Base-by-base conservation (phyloP, 495 filamentous ascomycete species). In the Penicillium coprophilum region DNA sequence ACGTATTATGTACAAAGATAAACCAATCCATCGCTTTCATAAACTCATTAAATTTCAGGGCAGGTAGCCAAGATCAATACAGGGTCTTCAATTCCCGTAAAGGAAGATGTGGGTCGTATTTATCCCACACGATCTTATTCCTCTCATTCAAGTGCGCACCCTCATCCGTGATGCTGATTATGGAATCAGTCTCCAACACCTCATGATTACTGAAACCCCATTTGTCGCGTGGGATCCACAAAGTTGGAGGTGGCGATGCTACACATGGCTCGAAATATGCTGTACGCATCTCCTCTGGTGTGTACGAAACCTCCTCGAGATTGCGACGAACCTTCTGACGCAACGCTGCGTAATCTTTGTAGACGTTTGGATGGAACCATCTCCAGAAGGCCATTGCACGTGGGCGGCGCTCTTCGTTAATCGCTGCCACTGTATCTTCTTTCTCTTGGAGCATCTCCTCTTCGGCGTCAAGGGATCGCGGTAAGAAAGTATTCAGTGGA, bases 291-390 rank as follows among this genome's bases (percentile, higher is more conserved):
- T 87, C 78, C 34, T 85, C 81, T 2, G 77, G 69, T 0, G 78
- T 75, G 61, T 89, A 86, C 19, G 71, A 63, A 24, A 76, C 71
- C 27, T 74, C 72, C 1, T 80, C 78, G 30, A 82, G 68, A 43
- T 79, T 76, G 23, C 80, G 80, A 4, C 90, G 89, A 12, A 92
- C 82, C 41, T 91, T 81, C 13, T 80, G 79, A 17, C 90, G 84
- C 44, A 92, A 80, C 20, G 81, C 76, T 2, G 78, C 73, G 60
- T 91, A 93, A 65, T 88, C 85, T 32, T 81, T 73, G 70, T 91
- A 87, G 19, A 86, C 73, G 76, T 92, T 87, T 0, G 91, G 91
- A 60, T 87, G 85, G 60, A 96, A 78, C 77, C 87, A 94, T 63
- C 86, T 87, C 57, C 77, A 68, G 43, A 92, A 71, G 5, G 74